phyloP scores from a whole-genome alignment of 768 basidiomycete species.

The Termitomyces sp. region DNA sequence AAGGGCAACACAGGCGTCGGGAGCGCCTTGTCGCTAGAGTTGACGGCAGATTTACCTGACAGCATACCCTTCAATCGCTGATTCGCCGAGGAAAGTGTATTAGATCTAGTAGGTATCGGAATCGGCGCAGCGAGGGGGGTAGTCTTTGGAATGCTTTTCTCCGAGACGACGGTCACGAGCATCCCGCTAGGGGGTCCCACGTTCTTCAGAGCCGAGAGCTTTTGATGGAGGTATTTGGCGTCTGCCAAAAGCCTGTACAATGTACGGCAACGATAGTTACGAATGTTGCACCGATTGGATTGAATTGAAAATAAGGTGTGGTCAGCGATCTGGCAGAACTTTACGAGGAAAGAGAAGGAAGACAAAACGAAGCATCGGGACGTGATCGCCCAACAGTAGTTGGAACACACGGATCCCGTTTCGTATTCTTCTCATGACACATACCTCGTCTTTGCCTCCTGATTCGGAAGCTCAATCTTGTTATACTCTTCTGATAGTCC shows the following conservation, averaged over 20 bases:
- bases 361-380: background rate
- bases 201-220: conserved; percentile 70
- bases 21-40: conserved; percentile 27
- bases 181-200: conserved; percentile 66
- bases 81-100: conserved; percentile 29
- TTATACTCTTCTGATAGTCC: conserved; percentile 83
- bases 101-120: conserved; percentile 29
- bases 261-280: background rate
- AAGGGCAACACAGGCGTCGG: conserved; percentile 20
- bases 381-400: conserved; percentile 1
- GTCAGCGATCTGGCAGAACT: conserved; percentile 3
- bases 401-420: background rate
- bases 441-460: conserved; percentile 83
- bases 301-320: background rate
- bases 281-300: background rate
- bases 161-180: conserved; percentile 81
- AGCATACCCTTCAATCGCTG: conserved; percentile 41
- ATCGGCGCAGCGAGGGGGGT: conserved; percentile 18
- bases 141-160: conserved; percentile 50
- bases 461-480: conserved; percentile 74
- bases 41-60: conserved; percentile 30
- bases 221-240: conserved; percentile 69
- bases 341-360: background rate
- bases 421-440: conserved; percentile 16
- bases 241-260: conserved; percentile 68